A percentile compares a stretch with the other conserved stretches of the same genome.
Evolutionary conservation across 805 yeast genomes (phyloP).

Genomic region (Myxozyma udenii): DNA sequence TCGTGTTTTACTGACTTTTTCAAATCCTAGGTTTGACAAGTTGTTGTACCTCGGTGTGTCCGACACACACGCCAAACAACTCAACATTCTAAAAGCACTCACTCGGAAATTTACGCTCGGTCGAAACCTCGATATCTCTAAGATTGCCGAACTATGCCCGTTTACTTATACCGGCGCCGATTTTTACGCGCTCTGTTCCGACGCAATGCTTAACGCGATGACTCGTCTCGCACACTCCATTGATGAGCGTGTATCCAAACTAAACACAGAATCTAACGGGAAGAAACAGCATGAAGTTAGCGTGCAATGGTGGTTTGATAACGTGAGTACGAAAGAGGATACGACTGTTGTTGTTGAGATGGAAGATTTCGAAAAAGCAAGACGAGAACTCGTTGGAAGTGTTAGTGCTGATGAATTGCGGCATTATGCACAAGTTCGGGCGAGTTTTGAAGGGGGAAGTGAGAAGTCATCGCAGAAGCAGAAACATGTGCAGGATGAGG

Average conservation of each 20-base stretch:
- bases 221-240: conserved; percentile 76
- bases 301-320: conserved; percentile 88
- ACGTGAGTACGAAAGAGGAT: conserved; percentile 65
- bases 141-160: conserved; percentile 69
- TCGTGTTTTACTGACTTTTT: neutral
- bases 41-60: conserved; percentile 90
- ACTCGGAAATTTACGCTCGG: conserved; percentile 68
- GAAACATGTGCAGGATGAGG: too few relatives aligned
- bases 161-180: conserved; percentile 97
- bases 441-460: conserved; percentile 66
- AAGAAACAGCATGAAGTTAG: conserved; percentile 54
- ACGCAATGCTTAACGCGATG: conserved; percentile 96
- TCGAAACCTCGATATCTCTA: conserved; percentile 54
- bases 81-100: conserved; percentile 78
- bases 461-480: neutral
- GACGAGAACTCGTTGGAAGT: conserved; percentile 68
- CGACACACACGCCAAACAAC: conserved; percentile 85
- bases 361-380: conserved; percentile 78
- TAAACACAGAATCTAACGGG: conserved; percentile 27
- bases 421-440: conserved; percentile 76
- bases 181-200: conserved; percentile 92
- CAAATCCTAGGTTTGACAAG: conserved; percentile 91
- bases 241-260: conserved; percentile 56
- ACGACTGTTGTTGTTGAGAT: conserved; percentile 62
- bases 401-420: conserved; percentile 83